These are phyloP conservation scores for Hyaloperonospora brassicae DNA, from an alignment of 352 stramenopile species.

Conservation along the genomic window DNA sequence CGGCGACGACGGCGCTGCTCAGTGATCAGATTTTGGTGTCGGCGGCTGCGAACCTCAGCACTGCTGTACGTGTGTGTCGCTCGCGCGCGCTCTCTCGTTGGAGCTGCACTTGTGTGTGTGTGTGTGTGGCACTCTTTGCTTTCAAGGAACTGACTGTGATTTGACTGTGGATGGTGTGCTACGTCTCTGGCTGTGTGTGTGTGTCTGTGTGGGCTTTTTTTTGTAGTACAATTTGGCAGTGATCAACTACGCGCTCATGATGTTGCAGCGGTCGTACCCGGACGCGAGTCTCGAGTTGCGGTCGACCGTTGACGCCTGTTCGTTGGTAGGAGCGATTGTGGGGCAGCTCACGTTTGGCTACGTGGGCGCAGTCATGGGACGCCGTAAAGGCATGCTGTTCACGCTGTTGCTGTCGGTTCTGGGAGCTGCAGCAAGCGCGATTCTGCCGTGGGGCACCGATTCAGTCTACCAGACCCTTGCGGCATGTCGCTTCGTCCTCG, in stretches of 20 bases:
- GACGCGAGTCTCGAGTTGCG: slow-evolving; percentile 43
- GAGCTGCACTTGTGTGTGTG: too few species aligned
- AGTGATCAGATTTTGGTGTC: slow-evolving; percentile 54
- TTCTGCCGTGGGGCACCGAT: slow-evolving; percentile 47
- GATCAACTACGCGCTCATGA: slow-evolving; percentile 62
- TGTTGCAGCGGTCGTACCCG: slow-evolving; percentile 45
- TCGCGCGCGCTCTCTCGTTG: not conserved
- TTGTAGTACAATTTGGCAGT: slow-evolving; percentile 71
- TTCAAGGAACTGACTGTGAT: too few species aligned
- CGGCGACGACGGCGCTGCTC: slow-evolving; percentile 13
- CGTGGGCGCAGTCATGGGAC: slow-evolving; percentile 55
- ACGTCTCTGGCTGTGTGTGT: not conserved
- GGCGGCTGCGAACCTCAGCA: slow-evolving; percentile 75
- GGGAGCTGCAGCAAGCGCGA: slow-evolving; percentile 42
- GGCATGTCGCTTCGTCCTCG: slow-evolving; percentile 60
- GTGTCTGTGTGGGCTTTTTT: not conserved
- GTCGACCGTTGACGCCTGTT: slow-evolving; percentile 61
- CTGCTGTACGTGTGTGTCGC: slow-evolving; percentile 34
- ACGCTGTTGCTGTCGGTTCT: slow-evolving; percentile 65
- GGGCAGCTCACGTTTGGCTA: slow-evolving; percentile 79
- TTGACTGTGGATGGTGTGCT: not conserved
- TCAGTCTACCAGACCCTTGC: slow-evolving; percentile 61
- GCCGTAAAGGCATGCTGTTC: slow-evolving; percentile 67
- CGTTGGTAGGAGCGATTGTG: slow-evolving; percentile 68
- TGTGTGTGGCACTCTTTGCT: too few species aligned